phyloP scores from a whole-genome alignment of 164 flowering plant genomes.

The Hamamelis virginiana region DNA sequence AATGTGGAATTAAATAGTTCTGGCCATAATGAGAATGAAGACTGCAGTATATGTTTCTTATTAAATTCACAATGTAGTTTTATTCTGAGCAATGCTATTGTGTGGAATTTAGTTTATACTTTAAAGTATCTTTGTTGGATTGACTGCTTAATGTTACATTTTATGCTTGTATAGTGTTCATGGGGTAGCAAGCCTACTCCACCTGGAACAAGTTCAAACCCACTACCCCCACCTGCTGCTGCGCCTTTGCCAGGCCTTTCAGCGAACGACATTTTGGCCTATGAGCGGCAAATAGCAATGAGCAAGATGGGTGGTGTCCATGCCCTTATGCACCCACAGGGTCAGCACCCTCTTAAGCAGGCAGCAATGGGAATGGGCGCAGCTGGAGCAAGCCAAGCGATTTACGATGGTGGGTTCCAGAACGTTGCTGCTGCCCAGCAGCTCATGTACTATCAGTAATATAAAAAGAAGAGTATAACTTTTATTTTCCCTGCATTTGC shows the following conservation, averaged over 20 bases:
- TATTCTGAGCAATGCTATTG: not conserved
- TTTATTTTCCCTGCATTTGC: slow-evolving; percentile 7
- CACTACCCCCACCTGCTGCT: slow-evolving; percentile 90
- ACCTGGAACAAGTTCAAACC: slow-evolving; percentile 86
- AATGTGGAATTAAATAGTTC: too few species aligned
- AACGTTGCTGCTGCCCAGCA: slow-evolving; percentile 80
- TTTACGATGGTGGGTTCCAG: slow-evolving; percentile 76
- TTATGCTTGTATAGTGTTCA: slow-evolving; percentile 61
- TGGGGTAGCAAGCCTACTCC: slow-evolving; percentile 99
- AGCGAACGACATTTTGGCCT: slow-evolving; percentile 69
- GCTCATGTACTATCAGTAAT: slow-evolving; percentile 81
- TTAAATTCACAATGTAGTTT: not conserved
- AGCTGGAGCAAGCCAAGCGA: slow-evolving; percentile 75
- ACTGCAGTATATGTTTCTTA: too few species aligned
- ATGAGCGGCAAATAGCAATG: slow-evolving; percentile 86
- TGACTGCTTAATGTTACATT: not conserved
- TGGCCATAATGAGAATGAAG: too few species aligned
- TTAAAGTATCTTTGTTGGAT: not conserved
- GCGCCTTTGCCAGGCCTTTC: slow-evolving; percentile 66
- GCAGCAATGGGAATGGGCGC: slow-evolving; percentile 65
- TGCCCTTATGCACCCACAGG: slow-evolving; percentile 68
- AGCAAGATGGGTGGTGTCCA: slow-evolving; percentile 85
- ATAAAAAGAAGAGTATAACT: not conserved
- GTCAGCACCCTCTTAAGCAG: slow-evolving; percentile 66
- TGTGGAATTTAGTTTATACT: not conserved